Conservation (phyloP, 805 yeast genomes). For the Ogataea corticis region DNA sequence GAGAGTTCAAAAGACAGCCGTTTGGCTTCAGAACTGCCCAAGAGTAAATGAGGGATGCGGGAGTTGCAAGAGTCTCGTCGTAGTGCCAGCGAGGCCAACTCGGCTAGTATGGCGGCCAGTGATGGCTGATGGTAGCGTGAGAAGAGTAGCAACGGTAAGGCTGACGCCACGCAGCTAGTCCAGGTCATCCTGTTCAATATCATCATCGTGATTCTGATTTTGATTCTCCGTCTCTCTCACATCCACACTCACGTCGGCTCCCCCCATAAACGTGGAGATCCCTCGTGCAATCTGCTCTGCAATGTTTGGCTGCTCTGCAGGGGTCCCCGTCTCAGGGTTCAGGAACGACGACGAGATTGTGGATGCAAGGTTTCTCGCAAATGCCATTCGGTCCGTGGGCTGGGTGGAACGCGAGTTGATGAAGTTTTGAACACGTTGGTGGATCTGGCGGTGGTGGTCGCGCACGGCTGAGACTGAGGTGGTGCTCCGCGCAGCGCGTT, state of each 20-base stretch:
- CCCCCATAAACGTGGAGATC: constrained; percentile 16
- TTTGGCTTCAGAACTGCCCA: no score
- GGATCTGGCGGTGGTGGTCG: constrained; percentile 15
- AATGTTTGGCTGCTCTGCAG: constrained; percentile 4
- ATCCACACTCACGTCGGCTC: constrained; percentile 6
- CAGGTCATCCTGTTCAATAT: constrained; percentile 6
- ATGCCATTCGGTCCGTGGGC: constrained; percentile 11
- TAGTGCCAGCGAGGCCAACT: no score
- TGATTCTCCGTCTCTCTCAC: no score
- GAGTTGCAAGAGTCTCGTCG: no score
- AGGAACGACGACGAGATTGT: constrained; percentile 15
- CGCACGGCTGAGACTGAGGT: not conserved
- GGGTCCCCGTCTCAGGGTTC: constrained; percentile 1
- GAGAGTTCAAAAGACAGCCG: no score
- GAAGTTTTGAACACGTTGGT: constrained; percentile 16
- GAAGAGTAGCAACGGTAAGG: no score
- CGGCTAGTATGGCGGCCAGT: no score
- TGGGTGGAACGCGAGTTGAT: constrained; percentile 10
- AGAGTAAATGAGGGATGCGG: no score
- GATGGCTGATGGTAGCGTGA: no score
- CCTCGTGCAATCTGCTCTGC: constrained; percentile 21
- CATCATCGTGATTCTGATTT: no score
- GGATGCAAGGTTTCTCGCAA: constrained; percentile 18
- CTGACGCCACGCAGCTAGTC: no score
- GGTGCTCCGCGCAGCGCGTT: not conserved